These are phyloP conservation scores for Chrysanthemum seticuspe DNA, from an alignment of 129 eudicot genomes.

Conservation along the genomic window DNA sequence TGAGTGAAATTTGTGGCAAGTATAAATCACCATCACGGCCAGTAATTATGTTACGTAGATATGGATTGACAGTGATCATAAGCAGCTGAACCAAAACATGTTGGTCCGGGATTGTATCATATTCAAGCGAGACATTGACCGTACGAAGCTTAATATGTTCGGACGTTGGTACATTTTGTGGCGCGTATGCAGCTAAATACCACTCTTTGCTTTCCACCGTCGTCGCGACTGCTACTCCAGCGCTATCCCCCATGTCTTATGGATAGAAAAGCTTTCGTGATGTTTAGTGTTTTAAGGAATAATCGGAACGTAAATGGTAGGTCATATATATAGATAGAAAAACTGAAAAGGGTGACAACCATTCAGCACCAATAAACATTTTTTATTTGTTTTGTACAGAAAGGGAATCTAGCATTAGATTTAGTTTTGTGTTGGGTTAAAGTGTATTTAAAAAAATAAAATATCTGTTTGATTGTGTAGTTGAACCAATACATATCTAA, in stretches of 20 bases:
- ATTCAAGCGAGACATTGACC: slow-evolving; percentile 14
- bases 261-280: neutral
- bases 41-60: slow-evolving; percentile 36
- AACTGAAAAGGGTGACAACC: neutral
- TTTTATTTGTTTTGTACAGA: no score
- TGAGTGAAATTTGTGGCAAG: slow-evolving; percentile 24
- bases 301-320: neutral
- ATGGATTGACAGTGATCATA: slow-evolving; percentile 43
- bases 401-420: no score
- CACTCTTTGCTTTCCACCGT: slow-evolving; percentile 46
- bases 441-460: no score
- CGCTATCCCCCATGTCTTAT: slow-evolving; percentile 20
- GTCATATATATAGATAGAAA: neutral
- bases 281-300: neutral
- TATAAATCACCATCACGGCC: slow-evolving; percentile 42
- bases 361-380: neutral
- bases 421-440: no score
- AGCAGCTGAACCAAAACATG: slow-evolving; percentile 40
- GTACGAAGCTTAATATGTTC: slow-evolving; percentile 47
- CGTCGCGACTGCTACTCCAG: neutral
- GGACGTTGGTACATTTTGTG: slow-evolving; percentile 40
- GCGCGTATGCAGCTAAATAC: slow-evolving; percentile 36
- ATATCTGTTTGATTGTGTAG: no score
- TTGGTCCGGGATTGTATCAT: slow-evolving; percentile 36
- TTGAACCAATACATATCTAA: no score